These are phyloP conservation scores for Paramecium bursaria DNA, from an alignment of 73 alveolate genomes.

Conservation along the genomic window DNA sequence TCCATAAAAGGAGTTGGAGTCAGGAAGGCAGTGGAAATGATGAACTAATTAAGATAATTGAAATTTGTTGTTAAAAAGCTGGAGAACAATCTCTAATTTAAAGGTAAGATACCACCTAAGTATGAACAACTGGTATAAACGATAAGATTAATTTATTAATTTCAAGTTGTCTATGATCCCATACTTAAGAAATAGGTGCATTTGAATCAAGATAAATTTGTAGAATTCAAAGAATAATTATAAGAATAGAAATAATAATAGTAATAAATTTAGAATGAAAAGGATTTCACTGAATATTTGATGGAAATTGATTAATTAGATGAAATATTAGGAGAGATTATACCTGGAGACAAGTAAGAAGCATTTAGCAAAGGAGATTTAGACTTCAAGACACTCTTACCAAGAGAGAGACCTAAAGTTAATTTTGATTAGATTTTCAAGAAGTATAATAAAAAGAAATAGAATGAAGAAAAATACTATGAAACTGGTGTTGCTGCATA, in stretches of 20 bases:
- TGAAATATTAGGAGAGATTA: conserved; percentile 20
- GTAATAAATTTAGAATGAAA: not conserved
- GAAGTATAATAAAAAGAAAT: too few relatives aligned
- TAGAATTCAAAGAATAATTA: not conserved
- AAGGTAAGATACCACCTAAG: conserved; percentile 40
- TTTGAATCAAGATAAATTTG: conserved; percentile 26
- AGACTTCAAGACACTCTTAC: conserved; percentile 1
- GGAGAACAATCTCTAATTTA: conserved; percentile 1
- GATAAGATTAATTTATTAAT: conserved; percentile 35
- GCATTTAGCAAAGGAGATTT: conserved; percentile 18
- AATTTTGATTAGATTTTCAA: conserved; percentile 7
- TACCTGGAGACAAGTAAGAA: not conserved
- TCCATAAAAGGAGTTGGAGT: conserved; percentile 92
- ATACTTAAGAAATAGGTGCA: not conserved
- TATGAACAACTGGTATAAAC: conserved; percentile 54
- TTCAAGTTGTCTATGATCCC: conserved; percentile 49
- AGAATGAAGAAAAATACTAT: too few relatives aligned
- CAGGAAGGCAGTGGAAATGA: conserved; percentile 76
- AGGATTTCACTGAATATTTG: not conserved
- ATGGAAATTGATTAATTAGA: not conserved
- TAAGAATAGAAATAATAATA: not conserved
- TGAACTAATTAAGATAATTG: conserved; percentile 29
- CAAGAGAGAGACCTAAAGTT: conserved; percentile 18
- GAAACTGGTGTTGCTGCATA: too few relatives aligned
- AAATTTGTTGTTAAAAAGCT: conserved; percentile 19